Conservation (phyloP, 129 eudicot genomes). For the Glebionis coronaria region DNA sequence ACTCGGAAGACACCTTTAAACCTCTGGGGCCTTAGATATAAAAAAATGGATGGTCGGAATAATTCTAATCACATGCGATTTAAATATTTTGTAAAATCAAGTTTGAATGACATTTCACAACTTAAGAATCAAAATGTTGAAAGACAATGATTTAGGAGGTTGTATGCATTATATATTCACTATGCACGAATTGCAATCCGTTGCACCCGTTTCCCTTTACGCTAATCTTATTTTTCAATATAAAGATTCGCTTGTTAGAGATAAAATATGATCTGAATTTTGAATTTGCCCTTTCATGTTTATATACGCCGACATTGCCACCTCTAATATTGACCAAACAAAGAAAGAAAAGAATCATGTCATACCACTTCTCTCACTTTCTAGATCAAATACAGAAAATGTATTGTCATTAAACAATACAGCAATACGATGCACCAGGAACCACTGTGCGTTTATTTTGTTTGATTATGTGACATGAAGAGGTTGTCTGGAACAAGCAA, state of each 20-base stretch:
- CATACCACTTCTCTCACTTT: slow-evolving; percentile 43
- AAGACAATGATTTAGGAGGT: too few species aligned
- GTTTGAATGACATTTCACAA: background rate
- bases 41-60: background rate
- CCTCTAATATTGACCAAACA: background rate
- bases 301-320: too few species aligned
- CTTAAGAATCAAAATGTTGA: too few species aligned
- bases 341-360: slow-evolving; percentile 12
- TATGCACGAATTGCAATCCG: background rate
- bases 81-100: background rate
- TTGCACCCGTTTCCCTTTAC: background rate
- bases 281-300: too few species aligned
- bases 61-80: background rate
- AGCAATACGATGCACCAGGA: slow-evolving; percentile 93
- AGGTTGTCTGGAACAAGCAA: too few species aligned
- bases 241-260: background rate
- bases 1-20: too few species aligned
- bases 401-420: slow-evolving; percentile 91
- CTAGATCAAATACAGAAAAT: slow-evolving; percentile 89
- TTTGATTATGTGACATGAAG: too few species aligned
- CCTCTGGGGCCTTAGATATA: background rate
- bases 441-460: too few species aligned
- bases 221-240: background rate
- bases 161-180: background rate
- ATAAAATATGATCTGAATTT: background rate